Conservation (phyloP, 345 rosid species). For the Aethionema arabicum region DNA sequence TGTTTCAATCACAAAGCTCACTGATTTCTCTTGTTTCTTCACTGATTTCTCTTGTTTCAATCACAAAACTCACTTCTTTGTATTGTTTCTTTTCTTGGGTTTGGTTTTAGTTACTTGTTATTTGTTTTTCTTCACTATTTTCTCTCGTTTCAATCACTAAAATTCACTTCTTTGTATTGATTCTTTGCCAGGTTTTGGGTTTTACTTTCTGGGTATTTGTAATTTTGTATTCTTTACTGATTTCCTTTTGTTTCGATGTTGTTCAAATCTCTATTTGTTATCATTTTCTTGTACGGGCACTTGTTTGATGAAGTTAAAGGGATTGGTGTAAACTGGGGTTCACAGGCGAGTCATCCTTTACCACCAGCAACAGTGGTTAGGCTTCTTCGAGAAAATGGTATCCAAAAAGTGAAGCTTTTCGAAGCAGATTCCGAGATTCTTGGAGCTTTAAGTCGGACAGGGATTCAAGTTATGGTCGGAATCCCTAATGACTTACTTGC, state of each 20-base stretch:
- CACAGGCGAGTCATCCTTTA: conserved; percentile 56
- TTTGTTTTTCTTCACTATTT: conserved; percentile 35
- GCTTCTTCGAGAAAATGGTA: conserved; percentile 55
- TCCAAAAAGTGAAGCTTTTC: conserved; percentile 70
- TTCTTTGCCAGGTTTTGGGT: not conserved
- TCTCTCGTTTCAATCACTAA: conserved; percentile 8
- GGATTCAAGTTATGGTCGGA: conserved; percentile 79
- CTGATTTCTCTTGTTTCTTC: no score
- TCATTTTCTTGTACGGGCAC: conserved; percentile 22
- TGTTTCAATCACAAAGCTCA: not conserved
- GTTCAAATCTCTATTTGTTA: conserved; percentile 17
- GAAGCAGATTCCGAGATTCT: conserved; percentile 57
- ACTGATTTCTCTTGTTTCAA: conserved; percentile 24
- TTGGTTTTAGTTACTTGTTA: no score
- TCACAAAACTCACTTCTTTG: not conserved
- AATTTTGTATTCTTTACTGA: not conserved
- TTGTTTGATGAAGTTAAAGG: conserved; percentile 34
- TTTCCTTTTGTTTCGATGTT: conserved; percentile 27
- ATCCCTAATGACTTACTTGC: conserved; percentile 73
- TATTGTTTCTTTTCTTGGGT: not conserved
- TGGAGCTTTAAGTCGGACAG: conserved; percentile 52
- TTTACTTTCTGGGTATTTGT: no score
- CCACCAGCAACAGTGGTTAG: conserved; percentile 57
- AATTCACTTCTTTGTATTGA: not conserved
- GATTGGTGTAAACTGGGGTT: conserved; percentile 78